Evolutionary conservation across 495 filamentous ascomycete genomes (phyloP).

Genomic region (Penicillium dipodomyicola): DNA sequence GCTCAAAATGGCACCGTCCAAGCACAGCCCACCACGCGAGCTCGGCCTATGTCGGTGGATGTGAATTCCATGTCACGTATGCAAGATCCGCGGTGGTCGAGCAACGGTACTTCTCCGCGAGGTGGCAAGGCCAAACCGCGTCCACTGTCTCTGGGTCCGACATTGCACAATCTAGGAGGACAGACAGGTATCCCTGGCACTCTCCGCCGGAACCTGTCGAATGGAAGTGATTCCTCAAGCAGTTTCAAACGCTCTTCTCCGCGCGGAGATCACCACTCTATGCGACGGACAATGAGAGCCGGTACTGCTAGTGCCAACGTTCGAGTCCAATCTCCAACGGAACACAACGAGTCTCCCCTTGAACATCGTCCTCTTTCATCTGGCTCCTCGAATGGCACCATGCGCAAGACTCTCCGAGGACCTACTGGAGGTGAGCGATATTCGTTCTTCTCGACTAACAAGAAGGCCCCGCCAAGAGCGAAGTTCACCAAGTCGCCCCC

Average conservation of each 20-base stretch:
- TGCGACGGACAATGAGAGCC: conserved; percentile 57
- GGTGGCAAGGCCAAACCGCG: conserved; percentile 18
- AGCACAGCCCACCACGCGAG: conserved; percentile 17
- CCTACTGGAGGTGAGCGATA: conserved; percentile 38
- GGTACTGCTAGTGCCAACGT: conserved; percentile 21
- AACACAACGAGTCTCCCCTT: conserved; percentile 30
- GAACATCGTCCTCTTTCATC: conserved; percentile 36
- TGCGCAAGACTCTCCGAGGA: conserved; percentile 53
- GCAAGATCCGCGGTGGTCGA: conserved; percentile 16
- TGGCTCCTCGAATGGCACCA: conserved; percentile 32
- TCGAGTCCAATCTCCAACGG: conserved; percentile 27
- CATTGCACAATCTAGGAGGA: conserved; percentile 12
- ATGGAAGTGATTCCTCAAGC: conserved; percentile 61
- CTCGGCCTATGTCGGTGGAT: conserved; percentile 28
- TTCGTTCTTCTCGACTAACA: conserved; percentile 49
- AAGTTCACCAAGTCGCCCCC: conserved; percentile 30
- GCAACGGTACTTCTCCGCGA: conserved; percentile 7
- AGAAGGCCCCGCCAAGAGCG: conserved; percentile 34
- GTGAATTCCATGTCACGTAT: conserved; percentile 10
- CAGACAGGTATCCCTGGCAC: conserved; percentile 11
- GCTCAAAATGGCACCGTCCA: conserved; percentile 13
- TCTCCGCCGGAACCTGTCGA: conserved; percentile 37
- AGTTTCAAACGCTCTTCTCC: conserved; percentile 55
- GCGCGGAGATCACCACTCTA: conserved; percentile 40
- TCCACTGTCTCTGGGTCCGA: conserved; percentile 31